Conservation (phyloP, 2,329 filamentous ascomycete species). For the Aspergillus awamori region DNA sequence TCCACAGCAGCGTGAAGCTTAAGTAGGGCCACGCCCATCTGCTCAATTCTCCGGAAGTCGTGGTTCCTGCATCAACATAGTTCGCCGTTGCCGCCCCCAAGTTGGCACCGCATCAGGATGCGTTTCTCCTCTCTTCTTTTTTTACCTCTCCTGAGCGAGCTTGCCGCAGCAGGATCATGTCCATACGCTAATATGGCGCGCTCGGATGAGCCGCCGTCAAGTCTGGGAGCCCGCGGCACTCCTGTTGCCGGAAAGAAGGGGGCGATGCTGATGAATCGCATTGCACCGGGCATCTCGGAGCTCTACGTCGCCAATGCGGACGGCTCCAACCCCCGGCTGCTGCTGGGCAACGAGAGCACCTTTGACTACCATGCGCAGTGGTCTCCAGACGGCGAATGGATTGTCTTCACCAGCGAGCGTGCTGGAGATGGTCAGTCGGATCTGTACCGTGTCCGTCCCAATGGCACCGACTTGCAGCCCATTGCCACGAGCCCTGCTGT, state of each 20-base stretch:
- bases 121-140: neutral
- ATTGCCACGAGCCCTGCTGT: constrained; percentile 39
- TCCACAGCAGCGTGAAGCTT: neutral
- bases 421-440: neutral
- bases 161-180: neutral
- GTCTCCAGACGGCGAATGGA: neutral
- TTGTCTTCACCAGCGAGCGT: neutral
- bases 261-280: constrained; percentile 1
- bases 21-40: neutral
- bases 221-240: neutral
- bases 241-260: neutral
- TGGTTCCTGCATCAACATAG: neutral
- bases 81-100: neutral
- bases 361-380: constrained; percentile 4
- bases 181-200: neutral
- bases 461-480: constrained; percentile 41
- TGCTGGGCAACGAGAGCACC: neutral
- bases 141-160: neutral
- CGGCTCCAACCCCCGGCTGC: neutral
- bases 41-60: neutral
- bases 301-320: neutral
- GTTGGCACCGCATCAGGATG: neutral
- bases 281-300: neutral
- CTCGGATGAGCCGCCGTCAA: neutral
- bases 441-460: constrained; percentile 30